phyloP scores from a whole-genome alignment of 208 protist species.

The Trypanosoma boissoni region DNA sequence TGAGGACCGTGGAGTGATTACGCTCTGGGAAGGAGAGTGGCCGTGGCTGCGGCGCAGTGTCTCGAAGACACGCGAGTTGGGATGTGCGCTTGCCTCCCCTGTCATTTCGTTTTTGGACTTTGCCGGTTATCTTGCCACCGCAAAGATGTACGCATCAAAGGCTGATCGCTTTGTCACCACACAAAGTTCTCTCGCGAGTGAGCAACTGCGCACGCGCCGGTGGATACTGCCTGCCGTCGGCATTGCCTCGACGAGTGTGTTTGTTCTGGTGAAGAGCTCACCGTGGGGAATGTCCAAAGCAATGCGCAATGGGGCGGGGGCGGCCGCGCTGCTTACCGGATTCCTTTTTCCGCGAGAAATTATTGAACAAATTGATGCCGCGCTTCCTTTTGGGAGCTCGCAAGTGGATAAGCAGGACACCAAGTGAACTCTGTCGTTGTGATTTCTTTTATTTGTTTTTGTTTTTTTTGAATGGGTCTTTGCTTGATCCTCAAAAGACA shows the following conservation, averaged over 20 bases:
- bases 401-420: too few species aligned
- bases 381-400: slow-evolving; percentile 45
- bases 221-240: slow-evolving; percentile 66
- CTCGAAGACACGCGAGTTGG: slow-evolving; percentile 35
- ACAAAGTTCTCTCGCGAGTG: slow-evolving; percentile 30
- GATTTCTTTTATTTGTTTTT: too few species aligned
- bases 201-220: slow-evolving; percentile 29
- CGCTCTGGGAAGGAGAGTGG: slow-evolving; percentile 81
- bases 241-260: slow-evolving; percentile 37
- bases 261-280: slow-evolving; percentile 53
- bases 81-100: slow-evolving; percentile 10
- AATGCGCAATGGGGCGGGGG: slow-evolving; percentile 56
- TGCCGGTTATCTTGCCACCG: slow-evolving; percentile 44
- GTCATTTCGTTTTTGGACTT: slow-evolving; percentile 39
- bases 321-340: slow-evolving; percentile 32
- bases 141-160: slow-evolving; percentile 33
- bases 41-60: slow-evolving; percentile 60
- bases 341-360: slow-evolving; percentile 71
- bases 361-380: slow-evolving; percentile 25
- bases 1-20: slow-evolving; percentile 25
- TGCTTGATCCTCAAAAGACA: too few species aligned
- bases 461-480: too few species aligned
- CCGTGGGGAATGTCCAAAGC: slow-evolving; percentile 53
- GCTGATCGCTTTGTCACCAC: slow-evolving; percentile 50
- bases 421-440: too few species aligned